Percentiles rank a stretch among this genome's conserved stretches.
Evolutionary conservation across 1,284 basidiomycete species (phyloP).

Genomic region (Meripilus lineatus): DNA sequence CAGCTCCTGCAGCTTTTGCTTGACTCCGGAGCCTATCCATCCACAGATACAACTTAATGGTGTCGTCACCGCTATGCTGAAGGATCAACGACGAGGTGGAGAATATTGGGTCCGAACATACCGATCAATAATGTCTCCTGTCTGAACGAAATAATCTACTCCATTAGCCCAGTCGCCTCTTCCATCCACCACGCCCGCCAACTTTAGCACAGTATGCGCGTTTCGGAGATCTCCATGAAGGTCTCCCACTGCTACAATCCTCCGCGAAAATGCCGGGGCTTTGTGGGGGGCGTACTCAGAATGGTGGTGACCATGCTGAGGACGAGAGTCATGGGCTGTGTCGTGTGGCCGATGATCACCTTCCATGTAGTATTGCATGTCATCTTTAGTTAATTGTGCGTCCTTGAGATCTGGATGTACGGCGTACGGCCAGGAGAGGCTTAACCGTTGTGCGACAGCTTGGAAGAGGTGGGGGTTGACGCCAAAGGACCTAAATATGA

Average conservation of each 20-base stretch:
- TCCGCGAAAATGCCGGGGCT: constrained; percentile 28
- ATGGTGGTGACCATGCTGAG: neutral
- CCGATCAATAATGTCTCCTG: constrained; percentile 91
- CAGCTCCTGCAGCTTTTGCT: constrained; percentile 64
- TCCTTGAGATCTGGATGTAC: constrained; percentile 20
- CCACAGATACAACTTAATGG: constrained; percentile 74
- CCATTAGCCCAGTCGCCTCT: constrained; percentile 72
- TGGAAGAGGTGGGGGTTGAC: constrained; percentile 16
- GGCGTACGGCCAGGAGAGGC: constrained; percentile 23
- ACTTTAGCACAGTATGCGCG: constrained; percentile 68
- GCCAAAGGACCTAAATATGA: constrained; percentile 19
- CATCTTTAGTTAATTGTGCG: constrained; percentile 9
- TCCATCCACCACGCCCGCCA: constrained; percentile 71
- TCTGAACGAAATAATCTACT: constrained; percentile 84
- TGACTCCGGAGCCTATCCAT: constrained; percentile 82
- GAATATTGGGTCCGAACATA: constrained; percentile 35
- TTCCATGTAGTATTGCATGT: constrained; percentile 8
- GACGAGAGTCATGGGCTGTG: neutral
- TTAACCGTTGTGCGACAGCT: constrained; percentile 17
- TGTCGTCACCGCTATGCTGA: constrained; percentile 73
- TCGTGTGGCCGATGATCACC: neutral
- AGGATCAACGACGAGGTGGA: neutral
- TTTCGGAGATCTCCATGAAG: constrained; percentile 76
- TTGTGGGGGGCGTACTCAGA: neutral
- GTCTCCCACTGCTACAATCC: constrained; percentile 78